A percentile compares a stretch with the other conserved stretches of the same genome.
phyloP scores from a whole-genome alignment of 106 monocot genomes.

The Dioscorea alata region DNA sequence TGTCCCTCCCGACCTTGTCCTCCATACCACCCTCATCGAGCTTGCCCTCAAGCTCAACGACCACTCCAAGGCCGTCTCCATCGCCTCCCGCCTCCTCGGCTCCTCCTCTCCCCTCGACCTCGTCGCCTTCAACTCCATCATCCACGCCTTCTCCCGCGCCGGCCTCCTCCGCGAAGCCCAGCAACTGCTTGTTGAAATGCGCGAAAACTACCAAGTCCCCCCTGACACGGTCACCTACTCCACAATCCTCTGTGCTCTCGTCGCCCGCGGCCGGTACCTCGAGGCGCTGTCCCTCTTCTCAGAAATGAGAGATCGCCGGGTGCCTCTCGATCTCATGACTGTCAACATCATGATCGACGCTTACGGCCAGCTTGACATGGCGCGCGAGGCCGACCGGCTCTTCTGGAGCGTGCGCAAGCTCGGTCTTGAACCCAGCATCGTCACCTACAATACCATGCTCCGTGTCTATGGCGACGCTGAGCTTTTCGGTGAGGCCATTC shows the following conservation, averaged over 20 bases:
- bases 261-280: conserved; percentile 38
- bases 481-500: conserved; percentile 84
- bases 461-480: conserved; percentile 89
- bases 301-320: conserved; percentile 47
- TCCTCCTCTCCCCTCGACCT: conserved; percentile 51
- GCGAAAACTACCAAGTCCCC: conserved; percentile 11
- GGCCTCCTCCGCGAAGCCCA: conserved; percentile 74
- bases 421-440: conserved; percentile 50
- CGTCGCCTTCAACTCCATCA: conserved; percentile 64
- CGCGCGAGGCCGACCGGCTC: conserved; percentile 86
- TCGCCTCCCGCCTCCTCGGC: conserved; percentile 63
- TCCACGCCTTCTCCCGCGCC: conserved; percentile 47
- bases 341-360: conserved; percentile 85
- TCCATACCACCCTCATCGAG: conserved; percentile 71
- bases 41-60: conserved; percentile 53
- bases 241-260: conserved; percentile 56
- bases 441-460: conserved; percentile 90
- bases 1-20: conserved; percentile 55
- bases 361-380: conserved; percentile 84
- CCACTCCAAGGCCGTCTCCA: conserved; percentile 65
- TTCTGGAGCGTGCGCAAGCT: conserved; percentile 86
- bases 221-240: conserved; percentile 81
- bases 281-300: conserved; percentile 73
- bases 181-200: conserved; percentile 60
- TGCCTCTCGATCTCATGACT: conserved; percentile 49